A percentile compares a stretch with the other conserved stretches of the same genome.
Evolutionary conservation across 345 rosid species (phyloP).

Genomic region (Eucalyptus marginata): DNA sequence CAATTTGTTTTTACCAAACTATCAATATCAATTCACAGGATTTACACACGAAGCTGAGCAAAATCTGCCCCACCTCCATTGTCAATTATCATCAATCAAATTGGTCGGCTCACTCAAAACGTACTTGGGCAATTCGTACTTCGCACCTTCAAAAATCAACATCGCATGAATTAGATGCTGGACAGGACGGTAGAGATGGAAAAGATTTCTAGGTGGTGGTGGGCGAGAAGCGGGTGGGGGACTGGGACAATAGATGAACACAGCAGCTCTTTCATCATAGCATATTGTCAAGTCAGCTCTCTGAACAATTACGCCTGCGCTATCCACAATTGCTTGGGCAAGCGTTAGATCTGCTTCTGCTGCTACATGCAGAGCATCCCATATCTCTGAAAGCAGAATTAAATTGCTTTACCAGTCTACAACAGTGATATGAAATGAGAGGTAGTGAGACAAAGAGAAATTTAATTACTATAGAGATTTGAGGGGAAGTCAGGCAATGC

Average conservation of each 20-base stretch:
- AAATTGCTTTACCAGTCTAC: not conserved
- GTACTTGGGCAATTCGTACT: conserved; percentile 68
- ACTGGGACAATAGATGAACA: not conserved
- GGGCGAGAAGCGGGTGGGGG: not conserved
- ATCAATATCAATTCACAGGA: conserved; percentile 1
- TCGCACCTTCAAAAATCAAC: conserved; percentile 40
- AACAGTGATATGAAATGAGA: not conserved
- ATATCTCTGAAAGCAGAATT: not conserved
- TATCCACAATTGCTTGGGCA: conserved; percentile 62
- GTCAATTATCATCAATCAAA: conserved; percentile 32
- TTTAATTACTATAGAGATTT: not conserved
- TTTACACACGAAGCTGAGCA: conserved; percentile 8
- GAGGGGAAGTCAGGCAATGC: not conserved
- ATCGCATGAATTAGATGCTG: not conserved
- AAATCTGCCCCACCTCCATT: not conserved
- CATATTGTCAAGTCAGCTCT: conserved; percentile 61
- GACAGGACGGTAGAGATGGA: no score
- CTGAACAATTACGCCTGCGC: conserved; percentile 68
- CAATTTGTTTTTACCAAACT: no score
- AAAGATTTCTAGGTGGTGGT: not conserved
- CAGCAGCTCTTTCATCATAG: conserved; percentile 74
- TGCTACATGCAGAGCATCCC: conserved; percentile 77
- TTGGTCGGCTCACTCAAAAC: conserved; percentile 74
- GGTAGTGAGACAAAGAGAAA: not conserved
- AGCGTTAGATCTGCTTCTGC: conserved; percentile 44